Evolutionary conservation across 192 early-diverging fungal species (phyloP).

Genomic region (Chytriomyces sp.): DNA sequence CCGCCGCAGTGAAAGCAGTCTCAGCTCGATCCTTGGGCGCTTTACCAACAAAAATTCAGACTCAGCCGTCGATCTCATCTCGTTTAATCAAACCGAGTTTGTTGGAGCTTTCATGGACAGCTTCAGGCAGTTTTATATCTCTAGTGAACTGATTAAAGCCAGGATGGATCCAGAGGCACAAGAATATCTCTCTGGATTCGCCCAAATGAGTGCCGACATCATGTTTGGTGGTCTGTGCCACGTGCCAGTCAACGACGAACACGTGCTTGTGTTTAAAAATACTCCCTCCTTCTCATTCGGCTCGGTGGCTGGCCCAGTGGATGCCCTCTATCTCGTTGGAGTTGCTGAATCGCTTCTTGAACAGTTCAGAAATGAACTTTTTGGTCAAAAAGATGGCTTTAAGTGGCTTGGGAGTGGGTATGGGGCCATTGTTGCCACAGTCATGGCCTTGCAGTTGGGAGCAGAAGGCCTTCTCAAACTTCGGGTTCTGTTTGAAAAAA

Average conservation of each 20-base stretch:
- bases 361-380: constrained; percentile 17
- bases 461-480: not conserved
- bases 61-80: not conserved
- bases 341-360: constrained; percentile 15
- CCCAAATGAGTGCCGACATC: no score
- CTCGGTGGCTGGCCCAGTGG: constrained; percentile 17
- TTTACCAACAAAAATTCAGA: not conserved
- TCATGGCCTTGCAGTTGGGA: constrained; percentile 22
- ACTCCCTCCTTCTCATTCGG: constrained; percentile 14
- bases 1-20: not conserved
- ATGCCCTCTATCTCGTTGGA: constrained; percentile 28
- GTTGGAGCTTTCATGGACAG: not conserved
- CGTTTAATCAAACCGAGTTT: not conserved
- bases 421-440: constrained; percentile 31
- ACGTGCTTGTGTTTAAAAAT: not conserved
- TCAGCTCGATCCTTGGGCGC: not conserved
- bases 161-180: not conserved
- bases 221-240: no score
- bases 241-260: no score
- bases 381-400: not conserved
- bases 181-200: no score
- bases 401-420: constrained; percentile 31
- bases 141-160: not conserved
- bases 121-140: not conserved
- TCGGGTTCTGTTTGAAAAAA: constrained; percentile 1